These are phyloP conservation scores for Rhodotorula sp. DNA, from an alignment of 1,284 basidiomycete species.

Conservation along the genomic window DNA sequence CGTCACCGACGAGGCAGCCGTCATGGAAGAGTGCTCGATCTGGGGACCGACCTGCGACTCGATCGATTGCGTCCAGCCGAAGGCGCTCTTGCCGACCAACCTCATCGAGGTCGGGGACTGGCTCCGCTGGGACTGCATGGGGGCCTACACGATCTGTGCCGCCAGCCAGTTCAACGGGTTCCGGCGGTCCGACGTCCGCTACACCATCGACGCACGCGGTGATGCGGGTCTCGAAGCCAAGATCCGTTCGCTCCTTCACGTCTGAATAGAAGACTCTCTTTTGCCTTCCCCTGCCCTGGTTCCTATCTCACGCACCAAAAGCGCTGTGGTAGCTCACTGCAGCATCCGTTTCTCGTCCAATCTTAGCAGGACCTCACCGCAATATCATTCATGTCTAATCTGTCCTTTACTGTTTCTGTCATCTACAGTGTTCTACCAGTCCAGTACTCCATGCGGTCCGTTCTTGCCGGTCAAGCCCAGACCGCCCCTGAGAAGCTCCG, in stretches of 20 bases:
- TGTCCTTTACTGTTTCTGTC: neutral
- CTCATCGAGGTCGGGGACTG: slow-evolving; percentile 77
- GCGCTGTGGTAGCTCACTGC: neutral
- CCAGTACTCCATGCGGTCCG: slow-evolving; percentile 22
- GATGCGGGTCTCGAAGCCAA: slow-evolving; percentile 24
- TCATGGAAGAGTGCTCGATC: slow-evolving; percentile 41
- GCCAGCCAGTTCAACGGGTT: slow-evolving; percentile 57
- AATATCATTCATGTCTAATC: too few species aligned
- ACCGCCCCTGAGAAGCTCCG: slow-evolving; percentile 77
- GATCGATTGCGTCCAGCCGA: slow-evolving; percentile 73
- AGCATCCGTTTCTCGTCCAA: neutral
- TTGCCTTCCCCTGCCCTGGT: neutral
- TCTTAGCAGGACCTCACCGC: too few species aligned
- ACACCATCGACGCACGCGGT: slow-evolving; percentile 49
- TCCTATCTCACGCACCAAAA: neutral
- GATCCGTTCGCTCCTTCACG: slow-evolving; percentile 28
- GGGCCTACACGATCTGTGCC: slow-evolving; percentile 87
- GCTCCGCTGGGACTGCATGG: slow-evolving; percentile 89
- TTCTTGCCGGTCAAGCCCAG: slow-evolving; percentile 34
- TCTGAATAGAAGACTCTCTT: neutral
- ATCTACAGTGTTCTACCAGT: slow-evolving; percentile 22
- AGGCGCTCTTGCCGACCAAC: slow-evolving; percentile 61
- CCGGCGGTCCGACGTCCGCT: slow-evolving; percentile 48
- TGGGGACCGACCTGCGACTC: slow-evolving; percentile 72
- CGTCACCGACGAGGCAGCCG: neutral